phyloP scores from a whole-genome alignment of 441 rosid genomes.

The Omphalea diandra region DNA sequence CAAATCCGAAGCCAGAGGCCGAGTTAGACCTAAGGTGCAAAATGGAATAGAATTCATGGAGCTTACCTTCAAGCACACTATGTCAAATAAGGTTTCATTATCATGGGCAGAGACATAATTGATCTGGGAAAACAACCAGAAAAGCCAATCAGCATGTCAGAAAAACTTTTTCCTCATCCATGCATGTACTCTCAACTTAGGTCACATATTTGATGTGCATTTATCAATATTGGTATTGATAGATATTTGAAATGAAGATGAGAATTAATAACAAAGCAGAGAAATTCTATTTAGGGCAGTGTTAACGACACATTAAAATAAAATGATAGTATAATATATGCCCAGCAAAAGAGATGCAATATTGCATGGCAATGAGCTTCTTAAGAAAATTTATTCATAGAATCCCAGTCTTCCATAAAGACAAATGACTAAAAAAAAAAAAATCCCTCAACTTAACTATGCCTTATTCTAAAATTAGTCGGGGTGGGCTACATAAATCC shows the following conservation, averaged over 20 bases:
- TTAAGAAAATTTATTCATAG: background rate
- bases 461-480: background rate
- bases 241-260: background rate
- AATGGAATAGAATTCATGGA: conserved; percentile 14
- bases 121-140: conserved; percentile 50
- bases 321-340: background rate
- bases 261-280: background rate
- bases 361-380: background rate
- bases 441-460: background rate
- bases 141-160: conserved; percentile 17
- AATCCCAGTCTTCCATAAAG: background rate
- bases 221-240: background rate
- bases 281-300: background rate
- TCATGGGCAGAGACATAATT: conserved; percentile 99
- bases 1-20: conserved; percentile 40
- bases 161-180: conserved; percentile 8
- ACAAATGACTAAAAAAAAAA: background rate
- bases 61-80: conserved; percentile 82
- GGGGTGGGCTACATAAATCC: background rate
- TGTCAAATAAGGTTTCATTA: conserved; percentile 95
- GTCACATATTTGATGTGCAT: background rate
- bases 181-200: background rate
- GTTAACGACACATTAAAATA: background rate
- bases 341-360: background rate
- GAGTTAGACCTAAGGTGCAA: conserved; percentile 23